Evolutionary conservation across 495 filamentous ascomycete species (phyloP).

Genomic region (Penicillium lividum): DNA sequence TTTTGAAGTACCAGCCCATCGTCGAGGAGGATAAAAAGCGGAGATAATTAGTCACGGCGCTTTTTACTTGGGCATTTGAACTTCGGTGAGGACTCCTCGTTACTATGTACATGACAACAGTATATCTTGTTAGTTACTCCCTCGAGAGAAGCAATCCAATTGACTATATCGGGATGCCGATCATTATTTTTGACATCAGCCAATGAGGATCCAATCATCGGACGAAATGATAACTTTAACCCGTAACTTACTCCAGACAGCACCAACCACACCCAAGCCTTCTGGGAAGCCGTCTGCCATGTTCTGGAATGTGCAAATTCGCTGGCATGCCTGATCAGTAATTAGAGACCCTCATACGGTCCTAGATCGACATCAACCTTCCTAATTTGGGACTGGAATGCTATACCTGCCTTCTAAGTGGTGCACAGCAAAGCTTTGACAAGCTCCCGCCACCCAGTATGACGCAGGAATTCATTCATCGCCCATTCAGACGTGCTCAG

Average conservation of each 20-base stretch:
- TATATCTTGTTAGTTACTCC: neutral
- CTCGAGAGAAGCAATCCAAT: neutral
- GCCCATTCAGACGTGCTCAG: slow-evolving; percentile 1
- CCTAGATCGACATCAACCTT: slow-evolving; percentile 20
- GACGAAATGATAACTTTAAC: slow-evolving; percentile 6
- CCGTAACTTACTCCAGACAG: neutral
- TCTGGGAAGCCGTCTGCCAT: slow-evolving; percentile 18
- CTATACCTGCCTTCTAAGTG: slow-evolving; percentile 9
- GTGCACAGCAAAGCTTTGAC: slow-evolving; percentile 9
- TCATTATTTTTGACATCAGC: neutral
- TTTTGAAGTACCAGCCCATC: slow-evolving; percentile 22
- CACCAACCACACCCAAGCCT: slow-evolving; percentile 5
- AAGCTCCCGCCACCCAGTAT: slow-evolving; percentile 26
- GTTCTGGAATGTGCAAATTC: slow-evolving; percentile 24
- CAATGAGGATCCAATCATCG: neutral
- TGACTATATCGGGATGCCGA: neutral
- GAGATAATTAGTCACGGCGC: slow-evolving; percentile 10
- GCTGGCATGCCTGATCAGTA: slow-evolving; percentile 21
- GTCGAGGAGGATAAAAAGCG: slow-evolving; percentile 17
- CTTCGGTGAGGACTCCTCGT: neutral
- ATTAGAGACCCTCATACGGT: neutral
- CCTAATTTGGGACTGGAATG: slow-evolving; percentile 25
- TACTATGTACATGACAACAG: slow-evolving; percentile 2
- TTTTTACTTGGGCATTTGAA: neutral
- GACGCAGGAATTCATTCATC: slow-evolving; percentile 18